These are phyloP conservation scores for Fusarium pininemorale DNA, from an alignment of 2,329 filamentous ascomycete genomes.

Conservation along the genomic window DNA sequence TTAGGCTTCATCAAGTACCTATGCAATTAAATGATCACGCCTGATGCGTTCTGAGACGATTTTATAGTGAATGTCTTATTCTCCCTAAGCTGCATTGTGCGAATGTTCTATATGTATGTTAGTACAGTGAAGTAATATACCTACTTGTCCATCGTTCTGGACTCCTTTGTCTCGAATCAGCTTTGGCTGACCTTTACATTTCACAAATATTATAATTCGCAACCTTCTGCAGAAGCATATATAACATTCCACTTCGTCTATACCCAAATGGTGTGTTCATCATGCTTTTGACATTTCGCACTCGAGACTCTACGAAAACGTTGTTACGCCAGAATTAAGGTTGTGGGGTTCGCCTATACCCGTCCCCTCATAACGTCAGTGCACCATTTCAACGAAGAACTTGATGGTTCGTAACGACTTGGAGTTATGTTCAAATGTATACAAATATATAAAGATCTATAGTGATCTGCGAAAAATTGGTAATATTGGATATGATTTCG, in stretches of 20 bases:
- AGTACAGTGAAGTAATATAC: too few relatives aligned
- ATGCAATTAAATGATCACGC: too few relatives aligned
- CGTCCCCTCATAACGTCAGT: not conserved
- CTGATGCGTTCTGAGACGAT: too few relatives aligned
- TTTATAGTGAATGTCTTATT: too few relatives aligned
- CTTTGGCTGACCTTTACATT: not conserved
- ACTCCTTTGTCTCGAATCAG: too few relatives aligned
- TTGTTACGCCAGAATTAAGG: not conserved
- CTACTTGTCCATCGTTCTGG: too few relatives aligned
- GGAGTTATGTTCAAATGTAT: not conserved
- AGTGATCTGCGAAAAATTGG: not conserved
- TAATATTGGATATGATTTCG: not conserved
- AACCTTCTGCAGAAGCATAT: accelerated
- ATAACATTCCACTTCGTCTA: accelerated
- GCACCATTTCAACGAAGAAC: not conserved
- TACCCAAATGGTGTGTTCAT: too few relatives aligned
- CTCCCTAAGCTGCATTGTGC: too few relatives aligned
- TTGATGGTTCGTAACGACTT: not conserved
- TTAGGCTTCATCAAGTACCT: too few relatives aligned
- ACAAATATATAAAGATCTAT: accelerated
- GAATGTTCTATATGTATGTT: too few relatives aligned
- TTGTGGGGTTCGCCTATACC: not conserved
- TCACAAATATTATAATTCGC: accelerated
- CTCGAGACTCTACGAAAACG: not conserved
- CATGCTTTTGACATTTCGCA: accelerated